Evolutionary conservation across 2,329 filamentous ascomycete species (phyloP), one percentile per base, ranked within the genome.

Genomic region (Bipolaris zeicola): DNA sequence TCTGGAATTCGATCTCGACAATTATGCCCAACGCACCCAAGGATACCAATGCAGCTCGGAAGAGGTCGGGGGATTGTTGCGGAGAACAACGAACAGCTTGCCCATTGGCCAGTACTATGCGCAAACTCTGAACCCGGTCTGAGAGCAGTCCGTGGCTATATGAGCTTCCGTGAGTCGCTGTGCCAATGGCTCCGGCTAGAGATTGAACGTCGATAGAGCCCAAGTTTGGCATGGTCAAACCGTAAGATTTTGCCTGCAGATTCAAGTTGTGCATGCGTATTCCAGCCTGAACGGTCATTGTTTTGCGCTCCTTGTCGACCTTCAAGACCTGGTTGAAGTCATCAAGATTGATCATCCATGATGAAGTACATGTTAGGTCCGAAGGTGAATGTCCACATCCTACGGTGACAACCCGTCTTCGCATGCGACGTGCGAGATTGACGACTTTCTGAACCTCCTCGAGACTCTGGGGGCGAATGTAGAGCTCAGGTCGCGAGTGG

Each of bases 201-300:
- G 90, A 95, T 81, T 99, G 95, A 68, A 92, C 87, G 74, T 97
- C 92, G 77, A 99, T 99, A 75, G 92, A 96, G 34, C 95, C 95
- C 43, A 98, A 81, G 74, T 96, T 97, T 26, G 91, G 90, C 85
- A 99, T 89, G 2, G 92, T 92, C 61, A 96, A 82, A 0, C 91
- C 92, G 67, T 88, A 78, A 52, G 84, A 82, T 64, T 91, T 91
- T 31, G 97, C 86, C 69, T 87, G 85, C 41, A 85, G 82, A 61
- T 92, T 89, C 55, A 99, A 80, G 57, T 88, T 80, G 66, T 86
- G 86, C 58, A 99, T 81, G 18, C 94, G 85, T 63, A 98, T 96
- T 14, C 95, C 95, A n/a, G 90, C 89, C 78, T 98, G 85, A 67
- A 96, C 89, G 2, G 87, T 86, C 50, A 96, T 85, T 6, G 89